phyloP scores from a whole-genome alignment of 2,329 filamentous ascomycete species.

The Seiridium unicorne region DNA sequence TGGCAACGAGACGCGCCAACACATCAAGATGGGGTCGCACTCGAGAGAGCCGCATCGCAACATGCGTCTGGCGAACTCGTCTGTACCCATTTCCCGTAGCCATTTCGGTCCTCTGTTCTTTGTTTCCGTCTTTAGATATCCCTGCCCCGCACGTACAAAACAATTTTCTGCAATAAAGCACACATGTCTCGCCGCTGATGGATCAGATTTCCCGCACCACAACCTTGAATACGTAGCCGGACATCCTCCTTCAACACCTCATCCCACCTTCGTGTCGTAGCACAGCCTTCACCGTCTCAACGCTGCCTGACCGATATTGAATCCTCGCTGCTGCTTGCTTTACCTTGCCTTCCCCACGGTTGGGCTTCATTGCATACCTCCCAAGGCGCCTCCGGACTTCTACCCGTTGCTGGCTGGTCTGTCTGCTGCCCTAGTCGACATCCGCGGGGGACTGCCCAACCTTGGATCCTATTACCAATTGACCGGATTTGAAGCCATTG shows the following conservation, averaged over 20 bases:
- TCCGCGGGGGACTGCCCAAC: conserved; percentile 16
- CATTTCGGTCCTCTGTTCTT: conserved; percentile 30
- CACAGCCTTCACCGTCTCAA: conserved; percentile 33
- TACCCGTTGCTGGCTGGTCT: conserved; percentile 25
- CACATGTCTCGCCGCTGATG: conserved; percentile 60
- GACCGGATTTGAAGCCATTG: not conserved
- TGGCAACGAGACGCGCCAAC: conserved; percentile 85
- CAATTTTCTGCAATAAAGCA: conserved; percentile 61
- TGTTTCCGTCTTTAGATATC: conserved; percentile 40
- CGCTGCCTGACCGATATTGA: conserved; percentile 32
- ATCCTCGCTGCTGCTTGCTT: conserved; percentile 22
- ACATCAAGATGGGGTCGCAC: conserved; percentile 78
- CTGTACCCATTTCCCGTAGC: conserved; percentile 18
- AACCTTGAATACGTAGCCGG: conserved; percentile 47
- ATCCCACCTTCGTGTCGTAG: conserved; percentile 35
- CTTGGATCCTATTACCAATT: conserved; percentile 16
- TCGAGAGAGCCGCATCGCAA: conserved; percentile 64
- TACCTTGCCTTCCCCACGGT: conserved; percentile 39
- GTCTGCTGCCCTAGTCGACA: conserved; percentile 20
- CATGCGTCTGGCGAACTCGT: conserved; percentile 56
- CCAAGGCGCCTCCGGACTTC: conserved; percentile 27
- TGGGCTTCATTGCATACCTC: conserved; percentile 56
- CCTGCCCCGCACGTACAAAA: conserved; percentile 49
- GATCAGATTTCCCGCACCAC: conserved; percentile 48
- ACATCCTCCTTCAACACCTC: conserved; percentile 38